phyloP scores from a whole-genome alignment of 2,329 filamentous ascomycete species.

The Stachybotrys chlorohalonatus region DNA sequence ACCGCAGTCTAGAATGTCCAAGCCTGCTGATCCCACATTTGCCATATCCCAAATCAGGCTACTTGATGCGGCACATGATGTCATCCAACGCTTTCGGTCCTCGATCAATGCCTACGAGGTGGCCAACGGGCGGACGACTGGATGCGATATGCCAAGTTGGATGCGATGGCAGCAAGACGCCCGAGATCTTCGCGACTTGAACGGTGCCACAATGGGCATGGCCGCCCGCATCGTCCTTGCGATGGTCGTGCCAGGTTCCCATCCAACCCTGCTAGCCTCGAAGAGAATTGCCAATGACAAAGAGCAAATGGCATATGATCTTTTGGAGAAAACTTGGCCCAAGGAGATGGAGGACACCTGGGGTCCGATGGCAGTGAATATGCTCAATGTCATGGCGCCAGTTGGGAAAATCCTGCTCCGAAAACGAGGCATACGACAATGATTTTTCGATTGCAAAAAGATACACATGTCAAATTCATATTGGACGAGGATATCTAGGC shows the following conservation, averaged over 20 bases:
- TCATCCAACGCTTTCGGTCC: slow-evolving; percentile 10
- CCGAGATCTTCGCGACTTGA: slow-evolving; percentile 17
- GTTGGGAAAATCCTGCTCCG: not conserved
- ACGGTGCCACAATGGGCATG: slow-evolving; percentile 13
- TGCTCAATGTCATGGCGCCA: slow-evolving; percentile 15
- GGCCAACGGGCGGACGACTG: slow-evolving; percentile 6
- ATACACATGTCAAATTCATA: too few relatives aligned
- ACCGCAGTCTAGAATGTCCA: too few relatives aligned
- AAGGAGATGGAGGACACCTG: slow-evolving; percentile 16
- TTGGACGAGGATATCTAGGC: too few relatives aligned
- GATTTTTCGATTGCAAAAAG: not conserved
- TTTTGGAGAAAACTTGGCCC: slow-evolving; percentile 17
- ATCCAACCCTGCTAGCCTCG: not conserved
- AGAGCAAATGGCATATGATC: slow-evolving; percentile 22
- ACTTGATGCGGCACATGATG: not conserved
- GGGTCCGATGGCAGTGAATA: slow-evolving; percentile 18
- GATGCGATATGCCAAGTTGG: slow-evolving; percentile 12
- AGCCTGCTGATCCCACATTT: too few relatives aligned
- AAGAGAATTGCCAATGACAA: slow-evolving; percentile 11
- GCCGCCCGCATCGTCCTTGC: slow-evolving; percentile 14
- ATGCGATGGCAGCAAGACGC: slow-evolving; percentile 24
- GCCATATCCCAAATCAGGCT: too few relatives aligned
- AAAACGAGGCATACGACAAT: not conserved
- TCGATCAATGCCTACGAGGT: slow-evolving; percentile 13
- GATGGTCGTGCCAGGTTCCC: slow-evolving; percentile 14